Percentiles rank a stretch among this genome's conserved stretches.
Evolutionary conservation across 768 basidiomycete species (phyloP).

Genomic region (Gymnopilus junonius): DNA sequence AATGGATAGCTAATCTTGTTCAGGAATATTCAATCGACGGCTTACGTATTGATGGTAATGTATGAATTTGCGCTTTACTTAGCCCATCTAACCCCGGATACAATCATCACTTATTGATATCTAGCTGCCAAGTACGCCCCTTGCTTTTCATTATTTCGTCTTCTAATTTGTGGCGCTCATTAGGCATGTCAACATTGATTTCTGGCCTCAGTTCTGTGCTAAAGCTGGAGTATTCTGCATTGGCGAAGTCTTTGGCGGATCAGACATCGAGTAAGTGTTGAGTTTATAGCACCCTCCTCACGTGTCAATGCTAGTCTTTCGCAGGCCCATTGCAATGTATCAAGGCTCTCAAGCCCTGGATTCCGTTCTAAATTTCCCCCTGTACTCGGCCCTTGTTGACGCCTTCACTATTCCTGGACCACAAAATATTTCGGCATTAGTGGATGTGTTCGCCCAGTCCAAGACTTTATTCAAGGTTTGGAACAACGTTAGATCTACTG

Average conservation of each 20-base stretch:
- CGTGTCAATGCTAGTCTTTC: background rate
- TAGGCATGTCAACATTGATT: conserved; percentile 72
- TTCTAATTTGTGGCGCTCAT: background rate
- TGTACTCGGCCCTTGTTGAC: conserved; percentile 65
- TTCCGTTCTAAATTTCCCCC: conserved; percentile 73
- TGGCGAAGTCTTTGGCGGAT: conserved; percentile 74
- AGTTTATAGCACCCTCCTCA: background rate
- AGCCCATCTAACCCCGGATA: conserved; percentile 37
- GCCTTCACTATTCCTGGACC: conserved; percentile 76
- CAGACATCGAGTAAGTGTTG: conserved; percentile 49
- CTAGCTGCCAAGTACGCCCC: conserved; percentile 47
- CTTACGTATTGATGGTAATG: conserved; percentile 78
- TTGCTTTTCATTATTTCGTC: background rate
- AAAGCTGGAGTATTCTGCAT: conserved; percentile 87
- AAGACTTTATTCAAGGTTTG: conserved; percentile 54
- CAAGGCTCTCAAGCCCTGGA: conserved; percentile 68
- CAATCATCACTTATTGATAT: background rate
- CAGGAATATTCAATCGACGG: conserved; percentile 79
- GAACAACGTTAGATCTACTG: conserved; percentile 5
- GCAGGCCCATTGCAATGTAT: conserved; percentile 58
- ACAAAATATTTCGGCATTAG: conserved; percentile 61
- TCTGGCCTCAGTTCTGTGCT: conserved; percentile 77
- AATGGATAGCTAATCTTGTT: conserved; percentile 74
- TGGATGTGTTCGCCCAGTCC: conserved; percentile 54
- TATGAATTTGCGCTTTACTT: background rate